phyloP scores from a whole-genome alignment of 768 basidiomycete genomes.

The Naganishia antarctica region DNA sequence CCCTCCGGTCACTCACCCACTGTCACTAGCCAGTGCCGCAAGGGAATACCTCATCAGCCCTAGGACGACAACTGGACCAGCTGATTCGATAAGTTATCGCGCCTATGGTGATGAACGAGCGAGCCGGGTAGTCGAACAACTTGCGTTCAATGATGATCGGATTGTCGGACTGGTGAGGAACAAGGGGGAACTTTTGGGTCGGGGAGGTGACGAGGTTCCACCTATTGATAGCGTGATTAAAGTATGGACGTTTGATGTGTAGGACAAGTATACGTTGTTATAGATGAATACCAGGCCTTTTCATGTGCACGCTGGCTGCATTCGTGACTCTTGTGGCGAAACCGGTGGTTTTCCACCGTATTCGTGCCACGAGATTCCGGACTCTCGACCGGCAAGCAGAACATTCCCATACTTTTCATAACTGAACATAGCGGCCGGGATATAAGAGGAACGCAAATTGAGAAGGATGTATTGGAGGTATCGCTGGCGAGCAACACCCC shows the following conservation, averaged over 20 bases:
- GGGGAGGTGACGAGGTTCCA: not conserved
- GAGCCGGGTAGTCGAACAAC: conserved; percentile 10
- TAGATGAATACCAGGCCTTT: not conserved
- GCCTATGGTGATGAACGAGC: conserved; percentile 28
- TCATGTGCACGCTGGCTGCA: too few relatives aligned
- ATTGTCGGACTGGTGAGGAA: conserved; percentile 43
- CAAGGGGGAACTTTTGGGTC: not conserved
- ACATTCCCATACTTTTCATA: too few relatives aligned
- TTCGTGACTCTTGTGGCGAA: too few relatives aligned
- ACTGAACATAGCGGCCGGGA: too few relatives aligned
- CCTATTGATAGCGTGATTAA: conserved; percentile 13
- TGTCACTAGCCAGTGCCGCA: conserved; percentile 44
- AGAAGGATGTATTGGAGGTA: too few relatives aligned
- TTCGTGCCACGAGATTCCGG: too few relatives aligned
- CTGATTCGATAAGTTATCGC: not conserved
- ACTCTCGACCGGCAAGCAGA: too few relatives aligned
- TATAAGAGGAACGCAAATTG: too few relatives aligned
- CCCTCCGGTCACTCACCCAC: conserved; percentile 39
- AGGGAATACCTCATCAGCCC: conserved; percentile 37
- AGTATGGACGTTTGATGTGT: conserved; percentile 26
- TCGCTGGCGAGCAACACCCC: too few relatives aligned
- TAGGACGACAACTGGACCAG: conserved; percentile 7
- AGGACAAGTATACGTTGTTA: not conserved
- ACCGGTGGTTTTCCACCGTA: too few relatives aligned
- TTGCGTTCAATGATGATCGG: conserved; percentile 49